These are phyloP conservation scores for Pseudocercospora cruenta DNA, from an alignment of 2,329 filamentous ascomycete species.

Conservation along the genomic window DNA sequence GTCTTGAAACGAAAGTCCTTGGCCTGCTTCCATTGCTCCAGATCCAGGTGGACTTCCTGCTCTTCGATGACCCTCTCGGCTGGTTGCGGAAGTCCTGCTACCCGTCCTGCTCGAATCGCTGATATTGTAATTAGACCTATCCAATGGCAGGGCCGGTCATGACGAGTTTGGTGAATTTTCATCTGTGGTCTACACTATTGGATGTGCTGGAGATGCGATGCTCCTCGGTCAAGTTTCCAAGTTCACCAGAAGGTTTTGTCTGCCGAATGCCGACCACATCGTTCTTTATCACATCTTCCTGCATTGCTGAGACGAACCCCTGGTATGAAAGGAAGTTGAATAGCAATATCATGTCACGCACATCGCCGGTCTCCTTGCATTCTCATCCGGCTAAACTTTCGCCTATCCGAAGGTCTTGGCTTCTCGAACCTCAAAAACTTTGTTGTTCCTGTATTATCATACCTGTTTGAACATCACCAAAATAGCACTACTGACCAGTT, in stretches of 20 bases:
- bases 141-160: too few species aligned
- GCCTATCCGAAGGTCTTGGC: neutral
- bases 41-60: neutral
- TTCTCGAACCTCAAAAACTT: neutral
- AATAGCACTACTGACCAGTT: neutral
- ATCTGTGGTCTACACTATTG: neutral
- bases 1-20: neutral
- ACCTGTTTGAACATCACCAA: neutral
- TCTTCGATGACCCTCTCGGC: neutral
- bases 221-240: neutral
- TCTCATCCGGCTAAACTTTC: neutral
- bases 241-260: neutral
- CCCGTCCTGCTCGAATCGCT: too few species aligned
- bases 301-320: neutral
- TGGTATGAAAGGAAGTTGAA: neutral
- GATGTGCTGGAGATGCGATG: neutral
- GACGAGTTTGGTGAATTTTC: too few species aligned
- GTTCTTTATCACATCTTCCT: neutral
- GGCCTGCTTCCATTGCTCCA: neutral
- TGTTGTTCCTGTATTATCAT: neutral
- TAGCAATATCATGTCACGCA: neutral
- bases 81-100: too few species aligned
- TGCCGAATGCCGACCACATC: neutral
- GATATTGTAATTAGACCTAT: too few species aligned
- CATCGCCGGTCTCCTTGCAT: neutral